A percentile compares a stretch with the other conserved stretches of the same genome.
Evolutionary conservation across 108 stramenopile genomes (phyloP).

Genomic region (Conticribra guillardii): DNA sequence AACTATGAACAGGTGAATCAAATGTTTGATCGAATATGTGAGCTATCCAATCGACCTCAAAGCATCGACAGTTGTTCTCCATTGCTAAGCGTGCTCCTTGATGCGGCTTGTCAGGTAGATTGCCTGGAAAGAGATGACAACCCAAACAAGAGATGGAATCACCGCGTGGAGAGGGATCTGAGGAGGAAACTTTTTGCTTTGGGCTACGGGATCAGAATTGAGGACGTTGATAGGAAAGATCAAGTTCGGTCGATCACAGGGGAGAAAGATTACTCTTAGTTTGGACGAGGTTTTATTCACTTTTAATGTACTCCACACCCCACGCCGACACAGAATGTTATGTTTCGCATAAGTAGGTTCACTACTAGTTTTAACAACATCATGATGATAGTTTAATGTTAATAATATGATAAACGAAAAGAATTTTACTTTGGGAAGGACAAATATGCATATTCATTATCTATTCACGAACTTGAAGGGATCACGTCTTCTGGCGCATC

Average conservation of each 20-base stretch:
- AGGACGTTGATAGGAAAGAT: slow-evolving; percentile 41
- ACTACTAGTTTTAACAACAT: no score
- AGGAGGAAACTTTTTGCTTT: slow-evolving; percentile 51
- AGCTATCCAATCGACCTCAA: slow-evolving; percentile 51
- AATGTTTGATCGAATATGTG: slow-evolving; percentile 70
- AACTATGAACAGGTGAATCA: slow-evolving; percentile 69
- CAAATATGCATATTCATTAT: no score
- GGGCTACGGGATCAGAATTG: slow-evolving; percentile 49
- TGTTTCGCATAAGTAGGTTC: no score
- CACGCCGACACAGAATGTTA: no score
- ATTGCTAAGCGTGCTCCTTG: slow-evolving; percentile 54
- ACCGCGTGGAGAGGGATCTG: slow-evolving; percentile 68
- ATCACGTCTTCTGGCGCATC: no score
- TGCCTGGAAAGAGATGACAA: slow-evolving; percentile 72
- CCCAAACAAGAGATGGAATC: slow-evolving; percentile 85
- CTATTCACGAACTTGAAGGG: no score
- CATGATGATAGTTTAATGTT: no score
- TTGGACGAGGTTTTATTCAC: neutral
- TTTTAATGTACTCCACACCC: no score
- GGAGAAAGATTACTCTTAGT: slow-evolving; percentile 47
- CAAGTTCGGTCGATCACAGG: slow-evolving; percentile 36
- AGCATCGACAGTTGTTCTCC: slow-evolving; percentile 47
- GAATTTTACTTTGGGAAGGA: no score
- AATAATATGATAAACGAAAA: no score
- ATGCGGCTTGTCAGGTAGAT: slow-evolving; percentile 76